These are phyloP conservation scores for Pichia heedii DNA, from an alignment of 805 yeast genomes.

Conservation along the genomic window DNA sequence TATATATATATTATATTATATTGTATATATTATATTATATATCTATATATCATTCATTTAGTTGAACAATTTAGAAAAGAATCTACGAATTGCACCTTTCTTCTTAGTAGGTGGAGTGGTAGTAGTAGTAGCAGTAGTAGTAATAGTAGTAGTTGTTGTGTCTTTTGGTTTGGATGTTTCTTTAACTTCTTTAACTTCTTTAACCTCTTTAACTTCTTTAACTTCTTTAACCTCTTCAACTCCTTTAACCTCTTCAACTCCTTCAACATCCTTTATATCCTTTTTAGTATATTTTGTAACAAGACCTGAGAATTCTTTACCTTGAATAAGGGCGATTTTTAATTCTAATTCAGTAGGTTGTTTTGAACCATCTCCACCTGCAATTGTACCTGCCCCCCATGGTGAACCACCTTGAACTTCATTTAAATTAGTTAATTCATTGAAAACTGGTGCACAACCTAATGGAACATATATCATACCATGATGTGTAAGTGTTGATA, in stretches of 20 bases:
- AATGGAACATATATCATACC: slow-evolving; percentile 75
- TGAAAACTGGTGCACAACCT: slow-evolving; percentile 54
- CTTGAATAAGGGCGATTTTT: slow-evolving; percentile 57
- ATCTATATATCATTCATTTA: neutral
- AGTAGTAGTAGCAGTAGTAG: neutral
- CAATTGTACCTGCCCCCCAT: slow-evolving; percentile 80
- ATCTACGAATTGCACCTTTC: slow-evolving; percentile 3
- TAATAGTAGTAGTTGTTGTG: neutral
- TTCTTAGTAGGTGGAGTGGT: slow-evolving; percentile 5
- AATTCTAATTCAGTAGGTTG: slow-evolving; percentile 54
- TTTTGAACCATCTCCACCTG: slow-evolving; percentile 74
- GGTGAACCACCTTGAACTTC: slow-evolving; percentile 76
- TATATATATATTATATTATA: too few relatives aligned
- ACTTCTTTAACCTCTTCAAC: too few relatives aligned
- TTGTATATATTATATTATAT: too few relatives aligned
- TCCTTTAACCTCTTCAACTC: too few relatives aligned
- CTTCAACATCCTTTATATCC: too few relatives aligned
- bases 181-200: neutral
- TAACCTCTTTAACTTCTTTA: too few relatives aligned
- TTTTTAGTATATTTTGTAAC: slow-evolving; percentile 22
- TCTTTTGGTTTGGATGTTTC: too few relatives aligned
- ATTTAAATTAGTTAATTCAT: slow-evolving; percentile 42
- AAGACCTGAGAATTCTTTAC: slow-evolving; percentile 47
- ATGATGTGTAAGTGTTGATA: slow-evolving; percentile 66
- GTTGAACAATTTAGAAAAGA: slow-evolving; percentile 4